Conservation (phyloP, 2,329 filamentous ascomycete genomes). For the Penicillium psychrosexuale region DNA sequence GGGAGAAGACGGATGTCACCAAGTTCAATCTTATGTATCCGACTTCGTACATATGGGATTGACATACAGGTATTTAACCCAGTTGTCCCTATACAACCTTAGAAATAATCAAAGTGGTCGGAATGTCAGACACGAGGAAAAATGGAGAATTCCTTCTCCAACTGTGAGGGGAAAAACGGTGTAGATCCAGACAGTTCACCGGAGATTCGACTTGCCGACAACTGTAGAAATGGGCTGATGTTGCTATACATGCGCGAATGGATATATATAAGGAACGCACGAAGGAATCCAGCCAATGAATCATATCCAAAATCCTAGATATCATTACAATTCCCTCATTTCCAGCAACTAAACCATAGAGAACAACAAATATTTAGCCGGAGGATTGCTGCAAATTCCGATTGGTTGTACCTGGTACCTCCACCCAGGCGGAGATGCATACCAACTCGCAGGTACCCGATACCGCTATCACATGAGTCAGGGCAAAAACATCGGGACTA, state of each 20-base stretch:
- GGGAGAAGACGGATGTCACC: background rate
- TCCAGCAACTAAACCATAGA: background rate
- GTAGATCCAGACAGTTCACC: constrained; percentile 21
- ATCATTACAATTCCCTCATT: background rate
- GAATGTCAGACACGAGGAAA: background rate
- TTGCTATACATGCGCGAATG: background rate
- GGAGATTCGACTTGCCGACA: constrained; percentile 13
- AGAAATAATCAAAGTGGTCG: background rate
- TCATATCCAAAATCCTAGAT: too few species aligned
- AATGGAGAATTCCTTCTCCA: constrained; percentile 21
- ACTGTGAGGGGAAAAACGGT: constrained; percentile 32
- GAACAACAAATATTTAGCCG: background rate
- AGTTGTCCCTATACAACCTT: background rate
- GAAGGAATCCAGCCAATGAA: background rate
- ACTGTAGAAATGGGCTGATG: constrained; percentile 7
- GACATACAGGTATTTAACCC: constrained; percentile 12
- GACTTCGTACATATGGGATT: background rate
- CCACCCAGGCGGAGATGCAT: background rate
- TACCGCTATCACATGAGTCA: constrained; percentile 27
- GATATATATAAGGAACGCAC: too few species aligned
- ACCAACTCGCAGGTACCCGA: constrained; percentile 14
- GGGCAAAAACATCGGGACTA: constrained; percentile 18
- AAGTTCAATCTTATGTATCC: background rate
- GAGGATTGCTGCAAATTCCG: constrained; percentile 11
- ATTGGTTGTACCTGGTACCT: constrained; percentile 18